Evolutionary conservation across 306 rosid species (phyloP).

Genomic region (Lithocarpus polystachyus): DNA sequence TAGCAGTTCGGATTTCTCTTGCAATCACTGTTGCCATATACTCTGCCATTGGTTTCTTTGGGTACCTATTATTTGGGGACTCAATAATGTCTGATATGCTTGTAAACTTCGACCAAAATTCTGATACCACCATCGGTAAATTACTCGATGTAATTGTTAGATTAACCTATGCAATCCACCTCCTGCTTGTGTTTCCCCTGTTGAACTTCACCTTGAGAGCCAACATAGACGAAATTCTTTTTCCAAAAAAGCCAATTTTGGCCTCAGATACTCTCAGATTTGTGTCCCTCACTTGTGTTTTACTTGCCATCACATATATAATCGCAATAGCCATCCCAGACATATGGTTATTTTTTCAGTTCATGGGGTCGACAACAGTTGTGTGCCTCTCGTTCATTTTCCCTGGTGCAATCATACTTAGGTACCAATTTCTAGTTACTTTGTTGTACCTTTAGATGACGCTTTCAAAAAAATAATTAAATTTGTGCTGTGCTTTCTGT

Average conservation of each 20-base stretch:
- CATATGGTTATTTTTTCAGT: slow-evolving; percentile 88
- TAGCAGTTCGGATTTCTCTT: slow-evolving; percentile 64
- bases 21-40: slow-evolving; percentile 64
- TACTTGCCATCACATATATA: slow-evolving; percentile 57
- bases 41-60: slow-evolving; percentile 68
- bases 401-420: slow-evolving; percentile 73
- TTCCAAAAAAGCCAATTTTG: slow-evolving; percentile 50
- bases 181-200: slow-evolving; percentile 84
- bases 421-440: slow-evolving; percentile 34
- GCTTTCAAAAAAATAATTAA: neutral
- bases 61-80: slow-evolving; percentile 88
- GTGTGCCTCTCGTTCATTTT: slow-evolving; percentile 81
- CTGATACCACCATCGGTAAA: slow-evolving; percentile 53
- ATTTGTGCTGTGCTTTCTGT: neutral
- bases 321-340: slow-evolving; percentile 84
- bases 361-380: slow-evolving; percentile 82
- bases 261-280: slow-evolving; percentile 68
- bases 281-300: slow-evolving; percentile 44
- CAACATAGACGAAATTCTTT: slow-evolving; percentile 75
- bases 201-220: slow-evolving; percentile 78
- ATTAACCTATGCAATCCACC: slow-evolving; percentile 81
- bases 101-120: slow-evolving; percentile 66
- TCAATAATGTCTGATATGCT: slow-evolving; percentile 72
- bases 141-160: slow-evolving; percentile 60
- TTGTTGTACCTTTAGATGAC: neutral